Conservation (phyloP, 2,329 filamentous ascomycete species). For the Phialophora chinensis region DNA sequence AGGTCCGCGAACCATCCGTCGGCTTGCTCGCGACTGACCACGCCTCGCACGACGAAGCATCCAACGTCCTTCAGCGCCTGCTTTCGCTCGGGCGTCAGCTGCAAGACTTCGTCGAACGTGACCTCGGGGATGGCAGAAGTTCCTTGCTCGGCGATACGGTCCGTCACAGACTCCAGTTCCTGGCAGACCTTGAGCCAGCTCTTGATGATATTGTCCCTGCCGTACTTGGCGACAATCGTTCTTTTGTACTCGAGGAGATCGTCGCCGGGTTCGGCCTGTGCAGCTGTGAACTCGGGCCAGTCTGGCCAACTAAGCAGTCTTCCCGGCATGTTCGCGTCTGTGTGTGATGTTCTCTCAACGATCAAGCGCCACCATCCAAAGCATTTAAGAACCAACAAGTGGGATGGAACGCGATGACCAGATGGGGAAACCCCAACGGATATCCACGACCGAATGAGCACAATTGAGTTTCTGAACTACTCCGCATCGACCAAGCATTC, state of each 20-base stretch:
- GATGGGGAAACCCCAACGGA: not conserved
- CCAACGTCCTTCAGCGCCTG: conserved; percentile 31
- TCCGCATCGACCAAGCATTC: not conserved
- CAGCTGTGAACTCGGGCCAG: conserved; percentile 42
- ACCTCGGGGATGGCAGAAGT: conserved; percentile 46
- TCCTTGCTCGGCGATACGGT: conserved; percentile 46
- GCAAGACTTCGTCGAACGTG: conserved; percentile 42
- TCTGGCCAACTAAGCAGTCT: conserved; percentile 39
- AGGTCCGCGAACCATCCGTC: conserved; percentile 40
- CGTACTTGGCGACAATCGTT: conserved; percentile 47
- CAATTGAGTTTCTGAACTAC: no score
- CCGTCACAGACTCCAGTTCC: conserved; percentile 46
- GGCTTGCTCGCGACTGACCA: conserved; percentile 29
- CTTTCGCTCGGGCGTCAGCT: conserved; percentile 47
- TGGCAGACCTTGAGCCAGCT: conserved; percentile 52
- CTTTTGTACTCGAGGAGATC: conserved; percentile 42
- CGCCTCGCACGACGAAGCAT: conserved; percentile 35
- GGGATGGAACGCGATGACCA: not conserved
- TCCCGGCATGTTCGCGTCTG: conserved; percentile 35
- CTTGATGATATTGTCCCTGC: conserved; percentile 44
- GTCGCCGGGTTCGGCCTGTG: conserved; percentile 29
- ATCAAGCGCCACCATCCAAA: not conserved
- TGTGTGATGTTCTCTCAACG: not conserved
- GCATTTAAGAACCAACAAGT: not conserved
- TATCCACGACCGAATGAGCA: not conserved